A percentile compares a stretch with the other conserved stretches of the same genome.
These are phyloP conservation scores for Mantamonas sphyraenae DNA, from an alignment of 78 protist genomes.

Conservation along the genomic window DNA sequence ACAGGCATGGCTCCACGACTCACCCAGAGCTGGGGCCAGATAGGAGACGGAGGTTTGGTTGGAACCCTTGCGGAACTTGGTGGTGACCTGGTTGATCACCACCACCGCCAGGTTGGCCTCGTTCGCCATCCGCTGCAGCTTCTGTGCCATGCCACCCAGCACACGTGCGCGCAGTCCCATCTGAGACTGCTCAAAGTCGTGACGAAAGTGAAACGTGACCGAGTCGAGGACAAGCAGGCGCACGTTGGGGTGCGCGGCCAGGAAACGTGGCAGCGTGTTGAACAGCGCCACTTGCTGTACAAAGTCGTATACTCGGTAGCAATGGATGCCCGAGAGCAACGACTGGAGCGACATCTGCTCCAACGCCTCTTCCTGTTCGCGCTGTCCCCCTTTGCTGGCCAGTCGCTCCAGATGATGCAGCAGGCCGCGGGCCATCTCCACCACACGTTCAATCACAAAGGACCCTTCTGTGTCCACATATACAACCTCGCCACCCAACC, in stretches of 20 bases:
- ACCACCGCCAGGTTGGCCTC: slow-evolving; percentile 49
- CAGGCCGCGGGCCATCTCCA: slow-evolving; percentile 69
- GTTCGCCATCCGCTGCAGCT: slow-evolving; percentile 14
- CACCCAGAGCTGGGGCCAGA: slow-evolving; percentile 62
- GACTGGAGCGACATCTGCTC: not conserved
- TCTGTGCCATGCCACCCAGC: slow-evolving; percentile 29
- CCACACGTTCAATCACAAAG: slow-evolving; percentile 29
- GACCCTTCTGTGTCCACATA: slow-evolving; percentile 74
- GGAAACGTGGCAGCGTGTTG: slow-evolving; percentile 14
- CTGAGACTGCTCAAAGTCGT: slow-evolving; percentile 34
- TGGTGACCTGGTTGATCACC: slow-evolving; percentile 56
- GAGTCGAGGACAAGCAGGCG: slow-evolving; percentile 52
- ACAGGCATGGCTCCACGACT: slow-evolving; percentile 52
- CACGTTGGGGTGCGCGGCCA: slow-evolving; percentile 16
- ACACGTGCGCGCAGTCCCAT: slow-evolving; percentile 26
- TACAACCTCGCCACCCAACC: slow-evolving; percentile 51
- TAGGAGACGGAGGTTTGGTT: no score
- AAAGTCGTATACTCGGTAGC: slow-evolving; percentile 47
- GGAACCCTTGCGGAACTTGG: slow-evolving; percentile 1
- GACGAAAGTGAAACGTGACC: slow-evolving; percentile 62
- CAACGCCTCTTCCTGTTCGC: no score
- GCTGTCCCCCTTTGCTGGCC: no score
- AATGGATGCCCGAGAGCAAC: slow-evolving; percentile 21
- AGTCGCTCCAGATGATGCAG: no score
- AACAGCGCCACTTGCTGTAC: slow-evolving; percentile 52